These are phyloP conservation scores for Pseudogymnoascus sp. DNA, from an alignment of 2,329 filamentous ascomycete species.

Conservation along the genomic window DNA sequence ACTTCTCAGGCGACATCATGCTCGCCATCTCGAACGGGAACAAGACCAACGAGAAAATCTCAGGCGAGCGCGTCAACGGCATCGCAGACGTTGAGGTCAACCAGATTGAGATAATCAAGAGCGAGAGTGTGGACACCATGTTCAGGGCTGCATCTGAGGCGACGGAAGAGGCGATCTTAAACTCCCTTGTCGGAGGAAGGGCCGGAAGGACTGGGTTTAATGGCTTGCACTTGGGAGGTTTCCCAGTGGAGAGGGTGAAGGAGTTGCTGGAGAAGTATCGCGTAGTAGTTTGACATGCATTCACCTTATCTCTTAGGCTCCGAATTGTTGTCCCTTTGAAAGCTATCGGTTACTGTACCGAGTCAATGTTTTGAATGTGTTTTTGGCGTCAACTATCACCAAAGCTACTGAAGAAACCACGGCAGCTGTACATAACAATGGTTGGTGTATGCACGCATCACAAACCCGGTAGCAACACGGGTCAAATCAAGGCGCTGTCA, in stretches of 20 bases:
- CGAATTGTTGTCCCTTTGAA: background rate
- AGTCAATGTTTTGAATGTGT: background rate
- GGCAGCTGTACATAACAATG: too few relatives aligned
- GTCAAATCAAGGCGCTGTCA: too few relatives aligned
- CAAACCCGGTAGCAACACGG: too few relatives aligned
- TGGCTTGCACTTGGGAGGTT: constrained; percentile 41
- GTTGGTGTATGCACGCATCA: background rate
- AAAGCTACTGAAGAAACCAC: background rate
- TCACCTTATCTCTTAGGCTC: background rate
- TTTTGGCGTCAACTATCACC: background rate
- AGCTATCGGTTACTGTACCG: background rate
- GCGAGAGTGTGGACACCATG: constrained; percentile 52
- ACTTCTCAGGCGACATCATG: constrained; percentile 60
- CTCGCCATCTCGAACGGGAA: constrained; percentile 59
- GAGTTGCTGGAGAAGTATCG: constrained; percentile 38
- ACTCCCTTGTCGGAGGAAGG: constrained; percentile 51
- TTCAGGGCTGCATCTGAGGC: constrained; percentile 57
- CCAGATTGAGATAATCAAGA: constrained; percentile 44
- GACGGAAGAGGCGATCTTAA: constrained; percentile 60
- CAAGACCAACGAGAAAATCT: constrained; percentile 19
- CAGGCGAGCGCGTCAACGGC: constrained; percentile 23
- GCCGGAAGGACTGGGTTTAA: constrained; percentile 50
- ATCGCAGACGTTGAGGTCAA: constrained; percentile 33
- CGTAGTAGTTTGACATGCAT: constrained; percentile 12
- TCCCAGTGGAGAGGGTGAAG: constrained; percentile 41